Conservation (phyloP, 1,139 yeast genomes). For the Magnusiomyces ingens region DNA sequence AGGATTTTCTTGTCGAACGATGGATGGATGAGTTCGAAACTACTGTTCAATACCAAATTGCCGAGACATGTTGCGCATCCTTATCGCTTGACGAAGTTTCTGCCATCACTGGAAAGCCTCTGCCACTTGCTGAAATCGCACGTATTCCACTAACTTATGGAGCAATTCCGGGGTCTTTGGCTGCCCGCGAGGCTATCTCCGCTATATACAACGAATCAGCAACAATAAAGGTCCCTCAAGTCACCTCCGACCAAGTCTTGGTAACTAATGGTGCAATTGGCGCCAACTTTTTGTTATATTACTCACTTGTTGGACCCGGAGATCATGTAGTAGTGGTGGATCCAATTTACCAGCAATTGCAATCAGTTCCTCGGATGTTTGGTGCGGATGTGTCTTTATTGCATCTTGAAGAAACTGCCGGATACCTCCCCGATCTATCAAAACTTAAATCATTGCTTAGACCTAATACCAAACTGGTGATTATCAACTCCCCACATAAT, state of each 20-base stretch:
- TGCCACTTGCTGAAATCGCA: conserved; percentile 23
- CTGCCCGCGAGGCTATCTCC: conserved; percentile 36
- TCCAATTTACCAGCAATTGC: conserved; percentile 48
- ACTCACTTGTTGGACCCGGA: conserved; percentile 41
- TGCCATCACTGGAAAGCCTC: conserved; percentile 28
- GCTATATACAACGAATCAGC: conserved; percentile 32
- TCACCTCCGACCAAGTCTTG: conserved; percentile 37
- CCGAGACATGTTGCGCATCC: conserved; percentile 51
- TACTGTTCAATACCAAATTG: conserved; percentile 39
- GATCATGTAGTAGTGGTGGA: conserved; percentile 47
- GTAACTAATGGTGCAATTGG: conserved; percentile 56
- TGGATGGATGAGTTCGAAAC: conserved; percentile 51
- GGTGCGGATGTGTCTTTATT: conserved; percentile 41
- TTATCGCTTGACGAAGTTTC: conserved; percentile 39
- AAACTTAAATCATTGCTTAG: conserved; percentile 25
- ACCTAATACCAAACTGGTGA: conserved; percentile 40
- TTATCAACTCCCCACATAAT: conserved; percentile 50
- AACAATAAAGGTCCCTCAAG: conserved; percentile 10
- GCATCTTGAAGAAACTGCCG: conserved; percentile 34
- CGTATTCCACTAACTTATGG: conserved; percentile 41
- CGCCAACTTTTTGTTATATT: conserved; percentile 46
- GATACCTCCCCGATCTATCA: conserved; percentile 35
- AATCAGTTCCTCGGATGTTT: conserved; percentile 46
- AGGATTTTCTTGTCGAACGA: conserved; percentile 47
- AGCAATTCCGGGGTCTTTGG: conserved; percentile 42